Evolutionary conservation across 2,329 filamentous ascomycete genomes (phyloP).

Genomic region (Cladosporium sp.): DNA sequence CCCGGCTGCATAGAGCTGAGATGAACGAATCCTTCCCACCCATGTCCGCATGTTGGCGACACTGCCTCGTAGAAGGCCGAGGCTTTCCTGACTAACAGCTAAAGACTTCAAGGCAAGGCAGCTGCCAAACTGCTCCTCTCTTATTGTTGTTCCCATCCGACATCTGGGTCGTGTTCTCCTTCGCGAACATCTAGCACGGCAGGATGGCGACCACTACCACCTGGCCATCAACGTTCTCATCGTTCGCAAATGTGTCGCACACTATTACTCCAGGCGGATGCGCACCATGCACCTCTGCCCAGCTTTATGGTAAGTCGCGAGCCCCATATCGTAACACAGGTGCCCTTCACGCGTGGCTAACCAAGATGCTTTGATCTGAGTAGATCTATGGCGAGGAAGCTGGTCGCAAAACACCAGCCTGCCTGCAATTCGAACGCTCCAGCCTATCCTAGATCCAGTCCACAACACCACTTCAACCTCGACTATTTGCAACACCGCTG

Average conservation of each 20-base stretch:
- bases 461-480: conserved; percentile 9
- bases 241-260: conserved; percentile 2
- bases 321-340: neutral
- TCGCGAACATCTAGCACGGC: neutral
- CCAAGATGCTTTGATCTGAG: neutral
- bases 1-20: neutral
- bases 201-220: conserved; percentile 10
- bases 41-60: neutral
- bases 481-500: neutral
- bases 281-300: conserved; percentile 7
- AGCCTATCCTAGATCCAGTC: conserved; percentile 1
- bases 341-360: neutral
- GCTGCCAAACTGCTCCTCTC: neutral
- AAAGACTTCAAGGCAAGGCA: neutral
- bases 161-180: neutral
- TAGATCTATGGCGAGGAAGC: conserved; percentile 6
- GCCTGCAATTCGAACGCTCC: conserved; percentile 1
- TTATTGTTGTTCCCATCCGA: neutral
- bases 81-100: neutral
- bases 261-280: neutral
- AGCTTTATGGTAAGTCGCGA: neutral
- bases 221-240: neutral
- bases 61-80: neutral
- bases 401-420: neutral
- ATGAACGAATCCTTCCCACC: neutral